Evolutionary conservation across 2,329 filamentous ascomycete species (phyloP), one percentile per base, ranked within the genome.

Genomic region (Stagonosporopsis cucurbitacearum): DNA sequence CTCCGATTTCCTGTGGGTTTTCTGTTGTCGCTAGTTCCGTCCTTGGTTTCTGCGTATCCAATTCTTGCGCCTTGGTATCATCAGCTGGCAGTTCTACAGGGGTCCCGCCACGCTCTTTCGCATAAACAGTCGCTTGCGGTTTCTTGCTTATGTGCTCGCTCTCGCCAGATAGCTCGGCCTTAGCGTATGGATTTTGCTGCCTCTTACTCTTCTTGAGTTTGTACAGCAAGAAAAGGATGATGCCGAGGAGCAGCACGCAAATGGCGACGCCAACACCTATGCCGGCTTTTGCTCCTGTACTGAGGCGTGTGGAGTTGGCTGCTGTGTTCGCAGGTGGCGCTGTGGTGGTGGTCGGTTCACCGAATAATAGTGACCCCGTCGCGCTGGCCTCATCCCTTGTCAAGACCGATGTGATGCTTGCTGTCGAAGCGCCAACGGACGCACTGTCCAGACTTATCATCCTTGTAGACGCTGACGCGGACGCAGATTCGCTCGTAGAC

Each of bases 201-300:
- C 39, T 47, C 11, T 25, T 39, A 5, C 26, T 11, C n/a, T 47
- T 47, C 44, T 47, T 47, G 33, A 47, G 12, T 13, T 47, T 39
- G 23, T 39, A 22, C 32, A 39, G 15, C 11, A 47, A n/a, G 33
- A 39, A 39, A 23, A 47, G 13, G 19, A 47, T 39, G 23, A 39
- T 20, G 12, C 20, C 45, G 12, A 49, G 36, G 2, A 56, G 36
- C 6, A 59, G 40, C 1, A 45, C 42, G 6, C 50, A 23, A 15
- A 57, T 49, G 17, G 45, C 44, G 15, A 49, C 44, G 15, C 49
- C 59, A 25, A 44, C 42, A 8, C 55, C 59, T n/a, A 61, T 57
- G 9, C 56, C 59, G 4, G 56, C 55, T 48, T 54, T 57, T 13
- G 50, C 52, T 17, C 23, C 59, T n/a, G 23, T 42, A 17, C 20